These are phyloP conservation scores for Leishmania amazonensis DNA, from an alignment of 208 protist genomes.

Conservation along the genomic window DNA sequence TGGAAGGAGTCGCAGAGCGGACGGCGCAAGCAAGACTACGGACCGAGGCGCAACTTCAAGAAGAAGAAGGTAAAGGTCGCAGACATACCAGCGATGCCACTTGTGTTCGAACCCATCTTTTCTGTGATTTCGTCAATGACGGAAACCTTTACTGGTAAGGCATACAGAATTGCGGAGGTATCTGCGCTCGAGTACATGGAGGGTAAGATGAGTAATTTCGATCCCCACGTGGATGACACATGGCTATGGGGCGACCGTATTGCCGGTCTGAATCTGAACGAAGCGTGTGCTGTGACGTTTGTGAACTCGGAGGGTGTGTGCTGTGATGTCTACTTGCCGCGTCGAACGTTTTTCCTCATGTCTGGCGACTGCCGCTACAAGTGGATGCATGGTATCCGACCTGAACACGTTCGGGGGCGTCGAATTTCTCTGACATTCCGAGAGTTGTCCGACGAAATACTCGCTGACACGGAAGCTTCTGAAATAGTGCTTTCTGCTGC, in stretches of 20 bases:
- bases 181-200: constrained; percentile 78
- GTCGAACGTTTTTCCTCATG: constrained; percentile 77
- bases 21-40: constrained; percentile 86
- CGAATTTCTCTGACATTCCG: constrained; percentile 86
- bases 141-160: constrained; percentile 31
- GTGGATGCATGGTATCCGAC: constrained; percentile 90
- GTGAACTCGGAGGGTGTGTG: constrained; percentile 49
- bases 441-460: constrained; percentile 68
- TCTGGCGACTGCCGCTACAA: constrained; percentile 62
- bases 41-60: constrained; percentile 87
- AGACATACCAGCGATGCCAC: constrained; percentile 59
- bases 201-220: constrained; percentile 68
- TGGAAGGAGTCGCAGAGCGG: constrained; percentile 91
- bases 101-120: constrained; percentile 48
- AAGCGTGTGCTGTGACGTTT: constrained; percentile 80
- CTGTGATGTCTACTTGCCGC: constrained; percentile 74
- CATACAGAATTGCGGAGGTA: constrained; percentile 61
- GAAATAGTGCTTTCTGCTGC: constrained; percentile 44
- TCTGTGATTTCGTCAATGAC: constrained; percentile 27
- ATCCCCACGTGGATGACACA: constrained; percentile 91
- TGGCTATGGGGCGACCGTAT: constrained; percentile 92
- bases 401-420: constrained; percentile 54
- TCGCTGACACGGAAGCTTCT: constrained; percentile 15
- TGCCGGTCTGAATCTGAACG: constrained; percentile 73
- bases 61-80: constrained; percentile 75